Conservation (phyloP, 2,329 filamentous ascomycete genomes). For the Trichoderma sp. region DNA sequence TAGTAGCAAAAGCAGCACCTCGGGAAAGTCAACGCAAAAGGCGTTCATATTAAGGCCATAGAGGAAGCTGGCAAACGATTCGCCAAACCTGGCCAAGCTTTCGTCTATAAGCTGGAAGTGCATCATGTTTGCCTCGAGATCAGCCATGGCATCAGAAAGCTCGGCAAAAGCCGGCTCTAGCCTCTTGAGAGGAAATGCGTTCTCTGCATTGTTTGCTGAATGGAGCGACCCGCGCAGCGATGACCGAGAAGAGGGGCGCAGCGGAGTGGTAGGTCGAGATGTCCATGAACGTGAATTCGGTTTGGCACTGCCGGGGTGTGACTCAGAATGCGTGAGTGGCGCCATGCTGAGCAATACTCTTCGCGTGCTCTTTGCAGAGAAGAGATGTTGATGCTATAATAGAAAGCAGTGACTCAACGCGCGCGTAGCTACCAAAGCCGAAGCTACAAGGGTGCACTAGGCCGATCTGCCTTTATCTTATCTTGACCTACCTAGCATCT, state of each 20-base stretch:
- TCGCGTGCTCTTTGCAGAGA: background rate
- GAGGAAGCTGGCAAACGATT: conserved; percentile 92
- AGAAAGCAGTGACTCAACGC: background rate
- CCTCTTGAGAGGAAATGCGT: conserved; percentile 70
- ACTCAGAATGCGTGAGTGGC: background rate
- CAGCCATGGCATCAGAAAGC: conserved; percentile 88
- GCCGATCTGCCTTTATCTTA: background rate
- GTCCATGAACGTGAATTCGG: conserved; percentile 45
- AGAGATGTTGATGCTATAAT: background rate
- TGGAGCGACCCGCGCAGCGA: conserved; percentile 78
- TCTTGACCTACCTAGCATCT: background rate
- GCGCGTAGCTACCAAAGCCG: background rate
- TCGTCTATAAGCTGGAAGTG: conserved; percentile 93
- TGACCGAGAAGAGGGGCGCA: conserved; percentile 85
- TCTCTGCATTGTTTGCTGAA: conserved; percentile 45
- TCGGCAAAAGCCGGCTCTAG: conserved; percentile 93
- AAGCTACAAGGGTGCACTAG: background rate
- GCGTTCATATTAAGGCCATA: conserved; percentile 99
- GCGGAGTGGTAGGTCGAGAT: conserved; percentile 85
- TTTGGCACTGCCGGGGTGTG: background rate
- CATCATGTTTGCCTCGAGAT: conserved; percentile 96
- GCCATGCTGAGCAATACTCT: background rate
- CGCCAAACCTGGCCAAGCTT: conserved; percentile 86
- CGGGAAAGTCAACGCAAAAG: conserved; percentile 96
- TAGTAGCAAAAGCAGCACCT: conserved; percentile 54